Percentiles rank a stretch among this genome's conserved stretches.
These are phyloP conservation scores for Diaporthe batatas DNA, from an alignment of 2,329 filamentous ascomycete species.

Conservation along the genomic window DNA sequence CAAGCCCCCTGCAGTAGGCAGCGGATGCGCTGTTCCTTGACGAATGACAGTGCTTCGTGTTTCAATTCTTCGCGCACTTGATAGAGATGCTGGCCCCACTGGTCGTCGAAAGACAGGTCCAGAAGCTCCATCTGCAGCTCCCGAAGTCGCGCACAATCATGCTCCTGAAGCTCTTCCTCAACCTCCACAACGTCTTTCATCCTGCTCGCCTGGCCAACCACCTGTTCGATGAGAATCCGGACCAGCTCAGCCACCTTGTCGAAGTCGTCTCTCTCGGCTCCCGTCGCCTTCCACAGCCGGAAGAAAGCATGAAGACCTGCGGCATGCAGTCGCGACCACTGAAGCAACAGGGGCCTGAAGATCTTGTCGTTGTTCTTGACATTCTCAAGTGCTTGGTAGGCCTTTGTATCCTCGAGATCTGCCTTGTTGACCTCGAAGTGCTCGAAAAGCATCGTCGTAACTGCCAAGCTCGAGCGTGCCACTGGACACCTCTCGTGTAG, in stretches of 20 bases:
- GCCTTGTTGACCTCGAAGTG: slow-evolving; percentile 94
- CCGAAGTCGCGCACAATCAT: slow-evolving; percentile 82
- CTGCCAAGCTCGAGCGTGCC: slow-evolving; percentile 85
- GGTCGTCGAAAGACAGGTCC: slow-evolving; percentile 91
- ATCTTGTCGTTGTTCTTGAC: slow-evolving; percentile 85
- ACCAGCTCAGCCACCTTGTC: slow-evolving; percentile 93
- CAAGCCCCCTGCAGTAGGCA: slow-evolving; percentile 90
- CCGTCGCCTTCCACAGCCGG: slow-evolving; percentile 91
- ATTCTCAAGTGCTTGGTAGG: slow-evolving; percentile 80
- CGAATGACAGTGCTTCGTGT: slow-evolving; percentile 92
- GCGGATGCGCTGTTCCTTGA: slow-evolving; percentile 95
- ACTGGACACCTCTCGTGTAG: slow-evolving; percentile 84
- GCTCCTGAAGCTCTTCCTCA: slow-evolving; percentile 89
- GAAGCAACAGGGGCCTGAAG: slow-evolving; percentile 88
- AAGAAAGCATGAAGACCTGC: slow-evolving; percentile 90
- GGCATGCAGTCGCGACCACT: slow-evolving; percentile 93
- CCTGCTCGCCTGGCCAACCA: slow-evolving; percentile 84
- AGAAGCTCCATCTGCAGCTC: slow-evolving; percentile 94
- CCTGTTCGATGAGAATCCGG: slow-evolving; percentile 89
- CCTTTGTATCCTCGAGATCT: slow-evolving; percentile 82
- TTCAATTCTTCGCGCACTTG: slow-evolving; percentile 93
- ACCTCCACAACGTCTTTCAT: slow-evolving; percentile 88
- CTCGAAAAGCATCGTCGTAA: slow-evolving; percentile 91
- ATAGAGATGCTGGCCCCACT: slow-evolving; percentile 90
- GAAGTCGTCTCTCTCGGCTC: slow-evolving; percentile 87